A percentile compares a stretch with the other conserved stretches of the same genome.
Evolutionary conservation across 2,329 filamentous ascomycete genomes (phyloP).

Genomic region (Paraphoma sp.): DNA sequence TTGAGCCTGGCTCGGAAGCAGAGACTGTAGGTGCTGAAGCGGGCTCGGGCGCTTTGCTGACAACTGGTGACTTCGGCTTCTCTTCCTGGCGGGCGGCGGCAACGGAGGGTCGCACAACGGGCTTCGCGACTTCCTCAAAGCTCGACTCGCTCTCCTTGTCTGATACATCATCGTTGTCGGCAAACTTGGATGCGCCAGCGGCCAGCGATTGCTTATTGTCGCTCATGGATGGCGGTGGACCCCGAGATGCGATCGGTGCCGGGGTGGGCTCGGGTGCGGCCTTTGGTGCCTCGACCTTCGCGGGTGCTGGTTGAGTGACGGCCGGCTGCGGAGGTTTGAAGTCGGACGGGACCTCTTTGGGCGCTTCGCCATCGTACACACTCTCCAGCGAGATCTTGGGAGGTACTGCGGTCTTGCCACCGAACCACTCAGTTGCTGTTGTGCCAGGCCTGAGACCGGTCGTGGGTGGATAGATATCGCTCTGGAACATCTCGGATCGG

Average conservation of each 20-base stretch:
- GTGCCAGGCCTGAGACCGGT: slow-evolving; percentile 81
- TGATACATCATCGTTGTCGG: slow-evolving; percentile 75
- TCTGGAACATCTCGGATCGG: slow-evolving; percentile 92
- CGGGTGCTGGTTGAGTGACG: slow-evolving; percentile 45
- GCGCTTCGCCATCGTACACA: slow-evolving; percentile 82
- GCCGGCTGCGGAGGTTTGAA: slow-evolving; percentile 64
- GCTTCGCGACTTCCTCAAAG: slow-evolving; percentile 86
- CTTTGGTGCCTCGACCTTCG: slow-evolving; percentile 60
- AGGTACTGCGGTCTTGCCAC: slow-evolving; percentile 82
- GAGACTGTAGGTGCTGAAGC: slow-evolving; percentile 48
- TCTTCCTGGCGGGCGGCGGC: slow-evolving; percentile 48
- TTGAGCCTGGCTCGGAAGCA: slow-evolving; percentile 42
- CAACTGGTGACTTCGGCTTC: slow-evolving; percentile 44
- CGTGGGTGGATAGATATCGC: slow-evolving; percentile 93
- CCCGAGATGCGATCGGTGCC: slow-evolving; percentile 53
- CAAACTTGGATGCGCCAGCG: slow-evolving; percentile 83
- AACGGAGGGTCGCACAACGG: slow-evolving; percentile 65
- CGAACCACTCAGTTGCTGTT: slow-evolving; percentile 81
- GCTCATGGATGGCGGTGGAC: slow-evolving; percentile 72
- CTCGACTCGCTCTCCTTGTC: slow-evolving; percentile 73
- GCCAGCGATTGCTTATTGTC: slow-evolving; percentile 90
- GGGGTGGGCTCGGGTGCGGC: slow-evolving; percentile 59
- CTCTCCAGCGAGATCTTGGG: slow-evolving; percentile 94
- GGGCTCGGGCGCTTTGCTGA: slow-evolving; percentile 51
- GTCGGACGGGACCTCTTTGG: slow-evolving; percentile 76